Percentiles rank a stretch among this genome's conserved stretches.
phyloP scores from a whole-genome alignment of 148 eudicot species.

The Chenopodium album region DNA sequence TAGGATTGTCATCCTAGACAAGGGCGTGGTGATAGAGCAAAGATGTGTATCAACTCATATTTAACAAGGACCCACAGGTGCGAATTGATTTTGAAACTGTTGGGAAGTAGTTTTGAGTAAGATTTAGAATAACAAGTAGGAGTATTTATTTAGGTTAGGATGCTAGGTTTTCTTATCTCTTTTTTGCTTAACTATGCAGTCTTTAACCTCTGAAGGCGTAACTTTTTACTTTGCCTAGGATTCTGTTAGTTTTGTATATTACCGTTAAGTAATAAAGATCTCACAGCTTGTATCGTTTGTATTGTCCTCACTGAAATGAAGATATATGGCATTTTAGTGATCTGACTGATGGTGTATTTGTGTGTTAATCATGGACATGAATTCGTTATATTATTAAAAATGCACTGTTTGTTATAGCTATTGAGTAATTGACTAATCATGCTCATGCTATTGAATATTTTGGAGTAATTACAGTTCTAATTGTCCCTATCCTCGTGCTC shows the following conservation, averaged over 20 bases:
- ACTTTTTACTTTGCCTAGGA: background rate
- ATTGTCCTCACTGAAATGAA: background rate
- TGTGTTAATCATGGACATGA: background rate
- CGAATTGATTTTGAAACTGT: conserved; percentile 6
- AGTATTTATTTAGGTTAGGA: conserved; percentile 14
- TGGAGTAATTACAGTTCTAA: background rate
- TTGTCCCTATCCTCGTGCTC: background rate
- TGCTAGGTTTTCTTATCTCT: background rate
- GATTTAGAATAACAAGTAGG: conserved; percentile 23
- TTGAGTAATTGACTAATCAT: too few species aligned
- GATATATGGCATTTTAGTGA: background rate
- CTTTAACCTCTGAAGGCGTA: conserved; percentile 1
- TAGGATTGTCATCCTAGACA: background rate
- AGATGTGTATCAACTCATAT: conserved; percentile 5
- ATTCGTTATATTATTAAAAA: background rate
- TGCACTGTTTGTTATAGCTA: background rate
- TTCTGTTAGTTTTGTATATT: background rate
- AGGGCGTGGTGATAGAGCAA: background rate
- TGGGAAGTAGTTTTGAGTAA: conserved; percentile 42
- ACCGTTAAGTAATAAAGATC: background rate
- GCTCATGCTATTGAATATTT: too few species aligned
- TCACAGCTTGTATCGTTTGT: background rate
- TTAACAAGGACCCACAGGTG: conserved; percentile 17
- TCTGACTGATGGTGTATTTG: background rate
- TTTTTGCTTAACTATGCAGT: background rate